These are phyloP conservation scores for Begonia fuchsioides DNA, from an alignment of 306 rosid genomes.

Conservation along the genomic window DNA sequence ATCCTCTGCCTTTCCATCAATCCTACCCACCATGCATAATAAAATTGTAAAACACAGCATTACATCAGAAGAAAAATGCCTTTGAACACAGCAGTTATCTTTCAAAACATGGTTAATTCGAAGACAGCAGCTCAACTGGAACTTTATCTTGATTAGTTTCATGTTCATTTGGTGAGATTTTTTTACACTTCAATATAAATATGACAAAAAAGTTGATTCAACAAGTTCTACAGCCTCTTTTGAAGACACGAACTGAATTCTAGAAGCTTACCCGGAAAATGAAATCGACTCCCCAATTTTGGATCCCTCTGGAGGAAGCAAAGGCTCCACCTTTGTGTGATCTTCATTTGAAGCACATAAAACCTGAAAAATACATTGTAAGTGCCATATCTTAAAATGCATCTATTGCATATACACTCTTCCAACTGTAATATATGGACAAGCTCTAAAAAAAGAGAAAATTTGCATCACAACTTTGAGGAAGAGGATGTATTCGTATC, in stretches of 20 bases:
- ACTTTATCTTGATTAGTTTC: too few relatives aligned
- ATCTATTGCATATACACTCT: not conserved
- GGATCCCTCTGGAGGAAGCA: constrained; percentile 87
- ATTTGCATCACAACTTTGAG: not conserved
- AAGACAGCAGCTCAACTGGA: too few relatives aligned
- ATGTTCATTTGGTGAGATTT: too few relatives aligned
- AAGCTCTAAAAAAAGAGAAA: not conserved
- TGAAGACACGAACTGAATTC: too few relatives aligned
- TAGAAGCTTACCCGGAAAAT: constrained; percentile 51
- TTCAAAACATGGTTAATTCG: too few relatives aligned
- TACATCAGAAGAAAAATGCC: too few relatives aligned
- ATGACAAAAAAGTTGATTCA: too few relatives aligned
- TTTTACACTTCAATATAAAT: too few relatives aligned
- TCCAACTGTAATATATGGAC: constrained; percentile 3
- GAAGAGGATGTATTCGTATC: not conserved
- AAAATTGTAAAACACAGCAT: constrained; percentile 1
- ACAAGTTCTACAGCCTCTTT: too few relatives aligned
- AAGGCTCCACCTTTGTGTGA: constrained; percentile 68
- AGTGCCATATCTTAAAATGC: not conserved
- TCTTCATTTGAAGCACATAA: constrained; percentile 84
- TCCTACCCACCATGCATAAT: constrained; percentile 23
- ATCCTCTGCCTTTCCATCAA: constrained; percentile 94
- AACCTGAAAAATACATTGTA: constrained; percentile 36
- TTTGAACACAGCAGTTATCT: too few relatives aligned
- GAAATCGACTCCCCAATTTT: constrained; percentile 63